Conservation (phyloP, 805 yeast species). For the Metschnikowia henanensis region DNA sequence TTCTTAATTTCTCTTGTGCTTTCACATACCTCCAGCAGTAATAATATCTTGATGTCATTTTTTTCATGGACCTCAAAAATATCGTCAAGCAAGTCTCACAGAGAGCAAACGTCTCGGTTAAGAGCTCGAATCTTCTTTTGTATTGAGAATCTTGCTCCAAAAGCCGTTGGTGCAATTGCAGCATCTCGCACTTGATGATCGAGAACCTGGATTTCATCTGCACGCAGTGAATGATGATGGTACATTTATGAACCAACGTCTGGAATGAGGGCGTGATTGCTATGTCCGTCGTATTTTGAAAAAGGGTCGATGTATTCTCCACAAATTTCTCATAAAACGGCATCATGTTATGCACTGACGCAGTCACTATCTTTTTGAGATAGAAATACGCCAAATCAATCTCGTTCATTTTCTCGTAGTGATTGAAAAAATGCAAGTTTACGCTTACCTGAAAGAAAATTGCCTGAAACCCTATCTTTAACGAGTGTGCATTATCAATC, state of each 20-base stretch:
- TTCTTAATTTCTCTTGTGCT: slow-evolving; percentile 15
- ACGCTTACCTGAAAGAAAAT: slow-evolving; percentile 16
- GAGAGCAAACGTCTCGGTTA: slow-evolving; percentile 13
- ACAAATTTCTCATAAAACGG: slow-evolving; percentile 18
- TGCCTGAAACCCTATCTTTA: slow-evolving; percentile 15
- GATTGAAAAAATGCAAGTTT: slow-evolving; percentile 16
- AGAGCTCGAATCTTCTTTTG: slow-evolving; percentile 13
- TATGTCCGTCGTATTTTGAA: slow-evolving; percentile 15
- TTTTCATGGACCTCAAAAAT: slow-evolving; percentile 12
- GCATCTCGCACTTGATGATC: slow-evolving; percentile 10
- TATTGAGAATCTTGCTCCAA: slow-evolving; percentile 7
- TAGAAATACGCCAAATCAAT: slow-evolving; percentile 37
- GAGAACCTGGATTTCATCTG: slow-evolving; percentile 15
- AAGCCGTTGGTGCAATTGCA: slow-evolving; percentile 11
- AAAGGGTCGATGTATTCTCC: slow-evolving; percentile 9
- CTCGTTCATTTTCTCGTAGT: slow-evolving; percentile 38
- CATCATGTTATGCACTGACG: slow-evolving; percentile 24
- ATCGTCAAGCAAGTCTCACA: slow-evolving; percentile 14
- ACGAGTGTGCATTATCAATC: not conserved
- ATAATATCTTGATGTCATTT: slow-evolving; percentile 18
- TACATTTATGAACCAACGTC: slow-evolving; percentile 17
- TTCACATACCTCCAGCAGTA: slow-evolving; percentile 21
- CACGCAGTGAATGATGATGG: slow-evolving; percentile 17
- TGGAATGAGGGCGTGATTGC: slow-evolving; percentile 19
- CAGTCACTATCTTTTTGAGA: slow-evolving; percentile 31